These are phyloP conservation scores for Colletotrichum sp. DNA, from an alignment of 2,329 filamentous ascomycete species.

Conservation along the genomic window DNA sequence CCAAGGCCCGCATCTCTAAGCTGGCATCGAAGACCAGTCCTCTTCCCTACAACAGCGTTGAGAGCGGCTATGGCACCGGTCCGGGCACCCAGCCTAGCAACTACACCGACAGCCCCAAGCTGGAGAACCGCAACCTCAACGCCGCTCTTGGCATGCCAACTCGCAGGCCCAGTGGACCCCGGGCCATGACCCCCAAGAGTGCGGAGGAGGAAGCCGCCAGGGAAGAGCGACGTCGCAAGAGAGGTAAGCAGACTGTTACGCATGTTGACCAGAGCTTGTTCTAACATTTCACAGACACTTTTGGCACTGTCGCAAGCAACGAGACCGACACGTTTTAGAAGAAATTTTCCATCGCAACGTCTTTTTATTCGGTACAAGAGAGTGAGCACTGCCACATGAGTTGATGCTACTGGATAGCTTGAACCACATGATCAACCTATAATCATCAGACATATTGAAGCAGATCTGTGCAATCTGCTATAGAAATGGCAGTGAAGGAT, in stretches of 20 bases:
- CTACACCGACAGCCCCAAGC: constrained; percentile 57
- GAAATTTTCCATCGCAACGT: background rate
- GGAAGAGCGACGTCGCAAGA: constrained; percentile 59
- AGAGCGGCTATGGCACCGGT: constrained; percentile 58
- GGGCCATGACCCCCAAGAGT: constrained; percentile 66
- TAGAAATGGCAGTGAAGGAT: background rate
- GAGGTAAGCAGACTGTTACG: constrained; percentile 48
- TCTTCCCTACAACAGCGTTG: constrained; percentile 60
- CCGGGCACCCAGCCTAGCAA: constrained; percentile 49
- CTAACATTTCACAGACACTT: constrained; percentile 49
- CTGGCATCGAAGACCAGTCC: constrained; percentile 58
- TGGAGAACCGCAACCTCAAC: constrained; percentile 63
- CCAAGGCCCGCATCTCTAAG: constrained; percentile 54
- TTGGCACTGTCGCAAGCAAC: constrained; percentile 56
- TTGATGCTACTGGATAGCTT: constrained; percentile 15
- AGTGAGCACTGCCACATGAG: constrained; percentile 7
- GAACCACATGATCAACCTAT: constrained; percentile 12
- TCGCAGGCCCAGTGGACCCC: constrained; percentile 61
- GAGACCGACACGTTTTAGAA: constrained; percentile 60
- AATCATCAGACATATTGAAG: constrained; percentile 20
- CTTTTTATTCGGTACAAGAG: background rate
- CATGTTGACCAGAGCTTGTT: background rate
- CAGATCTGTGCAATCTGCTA: constrained; percentile 10
- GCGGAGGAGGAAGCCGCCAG: constrained; percentile 50
- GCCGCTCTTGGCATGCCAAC: constrained; percentile 56